phyloP scores from a whole-genome alignment of 106 monocot species.

The Acorus gramineus region DNA sequence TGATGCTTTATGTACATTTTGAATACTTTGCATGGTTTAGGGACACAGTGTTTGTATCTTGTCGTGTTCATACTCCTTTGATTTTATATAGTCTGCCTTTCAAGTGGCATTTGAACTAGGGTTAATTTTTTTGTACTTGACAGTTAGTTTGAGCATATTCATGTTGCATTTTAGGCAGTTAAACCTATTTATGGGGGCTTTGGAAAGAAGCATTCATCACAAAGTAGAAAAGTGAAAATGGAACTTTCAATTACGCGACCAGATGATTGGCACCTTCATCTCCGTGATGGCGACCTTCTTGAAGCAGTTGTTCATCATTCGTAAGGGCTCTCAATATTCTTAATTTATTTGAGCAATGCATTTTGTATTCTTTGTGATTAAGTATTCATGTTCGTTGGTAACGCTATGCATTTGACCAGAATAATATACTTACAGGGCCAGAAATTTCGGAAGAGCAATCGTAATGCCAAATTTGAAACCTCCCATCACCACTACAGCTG shows the following conservation, averaged over 20 bases:
- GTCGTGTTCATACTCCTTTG: too few species aligned
- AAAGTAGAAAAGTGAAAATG: constrained; percentile 9
- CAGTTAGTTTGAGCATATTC: too few species aligned
- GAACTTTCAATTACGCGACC: constrained; percentile 53
- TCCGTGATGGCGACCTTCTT: constrained; percentile 85
- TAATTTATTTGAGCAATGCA: neutral
- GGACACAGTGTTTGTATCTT: too few species aligned
- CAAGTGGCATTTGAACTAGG: too few species aligned
- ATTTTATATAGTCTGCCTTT: too few species aligned
- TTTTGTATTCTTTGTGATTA: neutral
- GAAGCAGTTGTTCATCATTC: constrained; percentile 58
- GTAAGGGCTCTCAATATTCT: constrained; percentile 7
- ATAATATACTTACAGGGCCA: constrained; percentile 31
- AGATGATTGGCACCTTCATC: constrained; percentile 96
- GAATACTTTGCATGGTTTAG: too few species aligned
- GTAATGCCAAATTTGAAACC: constrained; percentile 95
- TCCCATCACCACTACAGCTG: constrained; percentile 67
- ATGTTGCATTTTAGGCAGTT: too few species aligned
- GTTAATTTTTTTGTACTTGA: too few species aligned
- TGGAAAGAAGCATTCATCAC: too few species aligned
- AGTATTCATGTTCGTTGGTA: neutral
- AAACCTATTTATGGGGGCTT: too few species aligned
- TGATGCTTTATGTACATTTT: too few species aligned
- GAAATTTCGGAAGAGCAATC: constrained; percentile 68
- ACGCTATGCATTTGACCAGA: too few species aligned